phyloP scores from a whole-genome alignment of 176 grass and related monocot species.

The Lolium multiflorum region DNA sequence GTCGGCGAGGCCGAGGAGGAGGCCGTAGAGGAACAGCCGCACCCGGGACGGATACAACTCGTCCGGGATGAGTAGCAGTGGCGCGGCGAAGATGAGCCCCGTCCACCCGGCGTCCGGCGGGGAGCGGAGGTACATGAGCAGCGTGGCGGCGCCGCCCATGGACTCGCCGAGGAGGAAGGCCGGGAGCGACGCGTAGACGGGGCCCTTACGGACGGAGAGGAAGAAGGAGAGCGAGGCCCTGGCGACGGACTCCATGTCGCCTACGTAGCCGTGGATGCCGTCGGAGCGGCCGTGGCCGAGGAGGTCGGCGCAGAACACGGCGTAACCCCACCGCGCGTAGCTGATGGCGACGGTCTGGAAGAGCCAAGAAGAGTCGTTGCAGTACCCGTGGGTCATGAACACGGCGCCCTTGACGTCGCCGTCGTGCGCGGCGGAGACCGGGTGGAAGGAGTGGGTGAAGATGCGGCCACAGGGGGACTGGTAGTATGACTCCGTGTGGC shows the following conservation, averaged over 20 bases:
- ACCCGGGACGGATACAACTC: conserved; percentile 65
- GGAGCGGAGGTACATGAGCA: conserved; percentile 73
- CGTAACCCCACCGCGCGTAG: conserved; percentile 67
- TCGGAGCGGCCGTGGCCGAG: conserved; percentile 78
- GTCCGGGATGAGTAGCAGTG: conserved; percentile 70
- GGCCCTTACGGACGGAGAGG: conserved; percentile 50
- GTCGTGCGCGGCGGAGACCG: conserved; percentile 38
- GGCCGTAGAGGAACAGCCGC: conserved; percentile 66
- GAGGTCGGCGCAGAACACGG: conserved; percentile 74
- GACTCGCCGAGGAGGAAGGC: conserved; percentile 78
- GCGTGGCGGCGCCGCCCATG: conserved; percentile 72
- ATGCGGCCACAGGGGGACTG: conserved; percentile 60
- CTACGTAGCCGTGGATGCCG: conserved; percentile 72
- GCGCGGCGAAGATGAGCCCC: conserved; percentile 68
- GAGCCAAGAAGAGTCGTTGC: conserved; percentile 71
- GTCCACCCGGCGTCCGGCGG: conserved; percentile 48
- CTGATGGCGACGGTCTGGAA: conserved; percentile 66
- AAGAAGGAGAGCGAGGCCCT: conserved; percentile 67
- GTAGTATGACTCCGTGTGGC: conserved; percentile 59
- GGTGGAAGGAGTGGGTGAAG: conserved; percentile 77
- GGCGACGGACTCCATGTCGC: conserved; percentile 67
- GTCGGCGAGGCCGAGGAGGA: conserved; percentile 73
- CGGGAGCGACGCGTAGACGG: conserved; percentile 43
- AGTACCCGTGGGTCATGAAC: conserved; percentile 69
- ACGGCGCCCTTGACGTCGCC: conserved; percentile 56